phyloP scores from a whole-genome alignment of 2,329 filamentous ascomycete species.

The Domatiomyces globalis region DNA sequence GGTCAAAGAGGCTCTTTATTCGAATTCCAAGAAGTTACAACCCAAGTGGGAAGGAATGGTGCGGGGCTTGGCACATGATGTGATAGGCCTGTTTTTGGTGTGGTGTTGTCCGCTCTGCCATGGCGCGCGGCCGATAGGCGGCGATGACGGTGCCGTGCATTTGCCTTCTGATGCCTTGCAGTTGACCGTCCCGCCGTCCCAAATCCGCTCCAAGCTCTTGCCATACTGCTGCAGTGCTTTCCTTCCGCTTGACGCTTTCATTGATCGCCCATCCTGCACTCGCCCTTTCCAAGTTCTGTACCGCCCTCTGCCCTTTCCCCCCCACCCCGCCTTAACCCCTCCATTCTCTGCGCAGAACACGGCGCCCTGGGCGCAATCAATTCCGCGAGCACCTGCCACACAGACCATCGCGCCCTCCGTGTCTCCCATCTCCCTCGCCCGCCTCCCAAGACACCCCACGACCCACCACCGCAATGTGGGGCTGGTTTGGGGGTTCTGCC shows the following conservation, averaged over 20 bases:
- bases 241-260: neutral
- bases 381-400: neutral
- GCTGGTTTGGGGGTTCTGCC: conserved; percentile 79
- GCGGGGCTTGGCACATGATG: neutral
- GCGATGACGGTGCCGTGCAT: neutral
- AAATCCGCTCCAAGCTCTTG: neutral
- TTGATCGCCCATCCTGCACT: neutral
- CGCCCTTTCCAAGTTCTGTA: neutral
- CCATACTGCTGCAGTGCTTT: neutral
- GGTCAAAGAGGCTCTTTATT: neutral
- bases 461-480: conserved; percentile 42
- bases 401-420: neutral
- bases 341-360: neutral
- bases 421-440: neutral
- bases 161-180: neutral
- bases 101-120: neutral
- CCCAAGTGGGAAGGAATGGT: neutral
- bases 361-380: neutral
- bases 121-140: neutral
- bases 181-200: neutral
- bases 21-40: no score
- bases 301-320: neutral
- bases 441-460: neutral
- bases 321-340: neutral
- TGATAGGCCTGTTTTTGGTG: neutral